Percentiles rank a stretch among this genome's conserved stretches.
phyloP scores from a whole-genome alignment of 2,329 filamentous ascomycete species.

The Scedosporium boydii region DNA sequence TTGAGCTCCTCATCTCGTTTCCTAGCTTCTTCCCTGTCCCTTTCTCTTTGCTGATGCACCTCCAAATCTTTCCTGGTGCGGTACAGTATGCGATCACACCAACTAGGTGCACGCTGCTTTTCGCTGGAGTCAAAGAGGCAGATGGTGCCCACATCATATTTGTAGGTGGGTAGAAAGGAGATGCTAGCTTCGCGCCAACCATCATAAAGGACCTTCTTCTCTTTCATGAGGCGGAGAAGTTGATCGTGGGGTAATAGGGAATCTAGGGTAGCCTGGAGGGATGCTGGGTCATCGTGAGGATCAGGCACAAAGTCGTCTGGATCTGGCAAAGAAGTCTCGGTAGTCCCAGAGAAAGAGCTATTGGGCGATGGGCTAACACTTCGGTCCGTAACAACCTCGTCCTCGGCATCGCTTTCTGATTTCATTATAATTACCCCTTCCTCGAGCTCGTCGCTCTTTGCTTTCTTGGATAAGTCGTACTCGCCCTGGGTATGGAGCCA shows the following conservation, averaged over 20 bases:
- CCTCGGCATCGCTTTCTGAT: constrained; percentile 33
- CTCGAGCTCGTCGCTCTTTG: constrained; percentile 9
- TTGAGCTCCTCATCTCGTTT: constrained; percentile 80
- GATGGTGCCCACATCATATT: constrained; percentile 92
- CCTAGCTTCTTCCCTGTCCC: constrained; percentile 56
- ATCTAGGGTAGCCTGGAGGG: constrained; percentile 77
- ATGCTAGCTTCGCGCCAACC: constrained; percentile 89
- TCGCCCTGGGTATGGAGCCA: constrained; percentile 74
- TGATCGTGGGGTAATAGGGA: constrained; percentile 89
- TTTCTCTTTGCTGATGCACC: constrained; percentile 51
- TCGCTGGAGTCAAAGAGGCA: constrained; percentile 92
- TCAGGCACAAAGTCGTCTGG: constrained; percentile 50
- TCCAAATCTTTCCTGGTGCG: constrained; percentile 64
- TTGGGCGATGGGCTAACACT: constrained; percentile 16
- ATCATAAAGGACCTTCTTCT: constrained; percentile 75
- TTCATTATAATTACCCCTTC: constrained; percentile 37
- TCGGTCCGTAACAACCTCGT: constrained; percentile 22
- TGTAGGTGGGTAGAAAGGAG: constrained; percentile 87
- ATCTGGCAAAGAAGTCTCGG: not conserved
- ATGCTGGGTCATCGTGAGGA: constrained; percentile 68
- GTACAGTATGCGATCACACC: constrained; percentile 92
- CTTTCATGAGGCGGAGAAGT: constrained; percentile 61
- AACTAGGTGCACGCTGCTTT: constrained; percentile 85
- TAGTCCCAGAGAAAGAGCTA: constrained; percentile 1
- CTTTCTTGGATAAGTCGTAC: constrained; percentile 47